A percentile compares a stretch with the other conserved stretches of the same genome.
Evolutionary conservation across 2,329 filamentous ascomycete species (phyloP).

Genomic region (Cryphonectria japonica): DNA sequence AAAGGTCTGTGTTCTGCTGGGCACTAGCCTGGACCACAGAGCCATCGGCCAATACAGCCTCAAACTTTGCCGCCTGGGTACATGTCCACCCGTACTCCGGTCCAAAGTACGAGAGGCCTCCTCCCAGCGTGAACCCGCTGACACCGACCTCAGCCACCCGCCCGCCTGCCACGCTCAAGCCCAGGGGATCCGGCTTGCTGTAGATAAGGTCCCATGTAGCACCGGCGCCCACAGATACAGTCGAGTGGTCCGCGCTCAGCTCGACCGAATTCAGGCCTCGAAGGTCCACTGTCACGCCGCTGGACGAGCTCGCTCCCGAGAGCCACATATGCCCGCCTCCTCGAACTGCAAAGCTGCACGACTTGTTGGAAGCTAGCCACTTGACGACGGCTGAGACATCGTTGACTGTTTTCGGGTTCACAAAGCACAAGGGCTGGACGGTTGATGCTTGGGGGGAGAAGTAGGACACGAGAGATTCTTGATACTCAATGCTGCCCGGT

Average conservation of each 20-base stretch:
- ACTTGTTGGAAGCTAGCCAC: not conserved
- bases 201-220: conserved; percentile 24
- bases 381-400: conserved; percentile 17
- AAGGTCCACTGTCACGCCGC: no score
- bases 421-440: conserved; percentile 14
- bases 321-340: conserved; percentile 18
- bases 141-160: conserved; percentile 24
- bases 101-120: conserved; percentile 22
- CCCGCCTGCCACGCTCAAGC: conserved; percentile 28
- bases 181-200: conserved; percentile 26
- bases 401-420: not conserved
- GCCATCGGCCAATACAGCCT: no score
- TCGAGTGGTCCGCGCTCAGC: not conserved
- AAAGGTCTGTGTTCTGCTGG: no score
- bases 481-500: not conserved
- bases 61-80: no score
- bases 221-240: conserved; percentile 22
- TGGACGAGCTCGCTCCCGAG: not conserved
- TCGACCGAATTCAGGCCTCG: no score
- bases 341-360: conserved; percentile 13
- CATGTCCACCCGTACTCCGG: no score
- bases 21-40: no score
- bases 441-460: conserved; percentile 18
- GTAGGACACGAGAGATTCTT: conserved; percentile 4
- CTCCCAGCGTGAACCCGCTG: conserved; percentile 27